These are phyloP conservation scores for Pochonia chlamydosporia DNA, from an alignment of 2,329 filamentous ascomycete species.

Conservation along the genomic window DNA sequence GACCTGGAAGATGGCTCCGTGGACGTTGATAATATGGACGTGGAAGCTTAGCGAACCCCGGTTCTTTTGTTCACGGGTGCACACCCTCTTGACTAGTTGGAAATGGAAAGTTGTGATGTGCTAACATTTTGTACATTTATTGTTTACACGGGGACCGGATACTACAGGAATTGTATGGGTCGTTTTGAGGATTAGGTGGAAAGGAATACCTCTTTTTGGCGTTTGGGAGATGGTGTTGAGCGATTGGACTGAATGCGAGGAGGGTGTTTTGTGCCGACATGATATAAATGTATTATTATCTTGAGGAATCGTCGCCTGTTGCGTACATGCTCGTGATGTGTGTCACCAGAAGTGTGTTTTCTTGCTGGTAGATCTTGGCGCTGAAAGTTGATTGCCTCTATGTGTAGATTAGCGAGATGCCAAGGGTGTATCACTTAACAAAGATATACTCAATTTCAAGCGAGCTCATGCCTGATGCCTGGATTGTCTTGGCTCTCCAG, in stretches of 20 bases:
- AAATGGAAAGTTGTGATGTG: background rate
- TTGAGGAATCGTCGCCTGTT: too few species aligned
- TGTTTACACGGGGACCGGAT: background rate
- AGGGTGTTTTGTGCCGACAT: background rate
- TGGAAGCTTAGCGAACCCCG: slow-evolving; percentile 23
- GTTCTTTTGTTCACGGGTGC: background rate
- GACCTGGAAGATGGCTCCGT: slow-evolving; percentile 39
- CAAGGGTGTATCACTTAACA: too few species aligned
- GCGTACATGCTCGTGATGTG: too few species aligned
- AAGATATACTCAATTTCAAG: too few species aligned
- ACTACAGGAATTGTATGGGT: background rate
- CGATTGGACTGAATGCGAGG: background rate
- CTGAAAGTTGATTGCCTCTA: too few species aligned
- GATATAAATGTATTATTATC: background rate
- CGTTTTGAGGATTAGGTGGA: background rate
- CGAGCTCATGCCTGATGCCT: too few species aligned
- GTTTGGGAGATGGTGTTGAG: background rate
- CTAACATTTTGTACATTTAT: background rate
- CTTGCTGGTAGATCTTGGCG: too few species aligned
- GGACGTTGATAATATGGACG: slow-evolving; percentile 38
- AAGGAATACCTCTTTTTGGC: background rate
- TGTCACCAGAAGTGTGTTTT: too few species aligned
- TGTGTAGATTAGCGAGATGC: too few species aligned
- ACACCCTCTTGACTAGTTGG: background rate
- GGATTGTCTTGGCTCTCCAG: too few species aligned